Conservation (phyloP, 2,329 filamentous ascomycete genomes). For the Aotearoamyces nothofagi region DNA sequence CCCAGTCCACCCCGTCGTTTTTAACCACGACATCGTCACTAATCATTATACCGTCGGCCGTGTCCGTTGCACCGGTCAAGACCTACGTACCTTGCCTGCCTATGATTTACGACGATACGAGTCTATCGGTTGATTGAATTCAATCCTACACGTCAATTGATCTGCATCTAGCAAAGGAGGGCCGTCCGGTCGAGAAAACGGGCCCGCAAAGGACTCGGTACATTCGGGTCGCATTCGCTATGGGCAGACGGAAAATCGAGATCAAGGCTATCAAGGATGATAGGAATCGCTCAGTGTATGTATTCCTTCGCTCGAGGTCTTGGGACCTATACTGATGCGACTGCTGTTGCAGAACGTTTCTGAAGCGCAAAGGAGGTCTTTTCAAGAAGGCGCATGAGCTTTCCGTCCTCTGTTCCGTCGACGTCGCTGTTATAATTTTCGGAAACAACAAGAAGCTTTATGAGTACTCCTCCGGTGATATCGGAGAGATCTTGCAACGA, state of each 20-base stretch:
- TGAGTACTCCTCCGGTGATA: constrained; percentile 89
- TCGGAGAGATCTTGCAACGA: constrained; percentile 75
- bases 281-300: constrained; percentile 93
- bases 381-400: constrained; percentile 99
- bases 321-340: constrained; percentile 6
- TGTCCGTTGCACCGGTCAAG: no score
- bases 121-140: no score
- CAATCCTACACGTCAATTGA: no score
- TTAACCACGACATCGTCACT: no score
- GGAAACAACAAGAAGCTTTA: constrained; percentile 98
- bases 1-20: no score
- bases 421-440: constrained; percentile 97
- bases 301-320: constrained; percentile 11
- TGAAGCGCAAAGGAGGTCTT: constrained; percentile 95
- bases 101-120: no score
- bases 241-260: constrained; percentile 99
- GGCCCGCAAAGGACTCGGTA: constrained; percentile 9
- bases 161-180: no score
- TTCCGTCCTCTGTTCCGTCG: constrained; percentile 92
- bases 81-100: no score
- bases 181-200: no score
- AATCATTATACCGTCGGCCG: no score
- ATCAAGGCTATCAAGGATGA: constrained; percentile 99
- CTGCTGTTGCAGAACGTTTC: constrained; percentile 56
- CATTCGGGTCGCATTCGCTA: constrained; percentile 28